A percentile compares a stretch with the other conserved stretches of the same genome.
Conservation (phyloP, 768 basidiomycete genomes). For the Porphyrellus cyaneotinctus region DNA sequence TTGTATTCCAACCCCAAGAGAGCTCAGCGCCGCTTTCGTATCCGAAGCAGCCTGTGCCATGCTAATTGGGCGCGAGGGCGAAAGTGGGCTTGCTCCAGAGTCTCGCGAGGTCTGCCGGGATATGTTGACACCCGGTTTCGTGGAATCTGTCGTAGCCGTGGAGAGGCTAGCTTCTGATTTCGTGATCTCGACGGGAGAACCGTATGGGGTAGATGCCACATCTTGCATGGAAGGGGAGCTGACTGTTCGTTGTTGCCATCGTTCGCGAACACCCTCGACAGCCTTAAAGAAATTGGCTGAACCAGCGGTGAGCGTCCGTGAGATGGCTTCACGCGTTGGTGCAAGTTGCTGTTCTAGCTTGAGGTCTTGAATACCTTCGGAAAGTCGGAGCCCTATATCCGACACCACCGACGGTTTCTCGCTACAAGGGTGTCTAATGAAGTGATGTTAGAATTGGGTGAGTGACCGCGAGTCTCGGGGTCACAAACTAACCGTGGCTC, state of each 20-base stretch:
- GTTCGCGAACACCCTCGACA: constrained; percentile 80
- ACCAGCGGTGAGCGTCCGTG: constrained; percentile 66
- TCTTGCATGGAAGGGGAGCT: constrained; percentile 27
- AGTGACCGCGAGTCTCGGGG: not conserved
- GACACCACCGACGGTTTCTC: constrained; percentile 86
- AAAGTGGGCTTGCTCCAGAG: constrained; percentile 12
- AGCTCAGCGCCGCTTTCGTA: constrained; percentile 33
- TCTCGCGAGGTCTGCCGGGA: constrained; percentile 26
- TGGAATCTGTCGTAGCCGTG: constrained; percentile 6
- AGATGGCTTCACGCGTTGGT: constrained; percentile 86
- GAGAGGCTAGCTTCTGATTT: constrained; percentile 25
- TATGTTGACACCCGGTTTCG: constrained; percentile 13
- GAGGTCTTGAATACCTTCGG: constrained; percentile 92
- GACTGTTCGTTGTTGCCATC: constrained; percentile 51
- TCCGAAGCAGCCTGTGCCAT: constrained; percentile 32
- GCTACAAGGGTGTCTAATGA: constrained; percentile 82
- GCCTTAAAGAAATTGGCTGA: constrained; percentile 85
- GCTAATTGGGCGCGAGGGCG: constrained; percentile 23
- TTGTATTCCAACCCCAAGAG: constrained; percentile 46
- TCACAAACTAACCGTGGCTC: constrained; percentile 67
- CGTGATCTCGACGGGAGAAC: constrained; percentile 28
- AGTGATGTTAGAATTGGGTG: not conserved
- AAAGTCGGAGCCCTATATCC: constrained; percentile 87
- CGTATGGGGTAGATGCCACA: constrained; percentile 14
- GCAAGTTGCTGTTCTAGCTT: constrained; percentile 92